Evolutionary conservation across 2,329 filamentous ascomycete genomes (phyloP).

Genomic region (Basipetospora sp.): DNA sequence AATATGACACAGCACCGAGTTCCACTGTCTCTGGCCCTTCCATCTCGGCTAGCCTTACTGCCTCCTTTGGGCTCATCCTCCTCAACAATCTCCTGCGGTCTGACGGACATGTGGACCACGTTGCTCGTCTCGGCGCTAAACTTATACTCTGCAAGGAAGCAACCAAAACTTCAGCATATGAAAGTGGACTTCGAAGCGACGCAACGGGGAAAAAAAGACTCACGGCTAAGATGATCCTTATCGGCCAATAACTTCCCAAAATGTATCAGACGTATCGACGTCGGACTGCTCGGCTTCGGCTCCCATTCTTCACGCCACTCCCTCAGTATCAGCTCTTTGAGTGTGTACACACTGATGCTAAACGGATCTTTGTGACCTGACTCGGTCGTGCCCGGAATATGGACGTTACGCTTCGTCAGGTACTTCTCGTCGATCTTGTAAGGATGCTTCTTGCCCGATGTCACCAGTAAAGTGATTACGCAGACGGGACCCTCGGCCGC

Average conservation of each 20-base stretch:
- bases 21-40: slow-evolving; percentile 25
- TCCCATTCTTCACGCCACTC: slow-evolving; percentile 95
- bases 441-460: slow-evolving; percentile 68
- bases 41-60: slow-evolving; percentile 34
- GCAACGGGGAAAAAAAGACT: slow-evolving; percentile 15
- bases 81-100: slow-evolving; percentile 73
- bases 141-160: slow-evolving; percentile 50
- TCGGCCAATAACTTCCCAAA: slow-evolving; percentile 86
- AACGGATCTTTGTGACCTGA: slow-evolving; percentile 58
- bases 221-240: slow-evolving; percentile 72
- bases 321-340: slow-evolving; percentile 84
- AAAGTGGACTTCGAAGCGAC: no score
- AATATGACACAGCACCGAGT: slow-evolving; percentile 37
- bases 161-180: no score
- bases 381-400: slow-evolving; percentile 50
- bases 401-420: slow-evolving; percentile 63
- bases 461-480: slow-evolving; percentile 70
- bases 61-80: slow-evolving; percentile 58
- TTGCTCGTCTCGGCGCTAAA: slow-evolving; percentile 63
- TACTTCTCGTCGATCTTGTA: slow-evolving; percentile 85
- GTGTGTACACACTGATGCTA: slow-evolving; percentile 79
- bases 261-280: slow-evolving; percentile 77
- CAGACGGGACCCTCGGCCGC: slow-evolving; percentile 32
- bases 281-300: slow-evolving; percentile 67
- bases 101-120: slow-evolving; percentile 88